phyloP scores from a whole-genome alignment of 2,329 filamentous ascomycete species.

The Alternaria incomplexa region DNA sequence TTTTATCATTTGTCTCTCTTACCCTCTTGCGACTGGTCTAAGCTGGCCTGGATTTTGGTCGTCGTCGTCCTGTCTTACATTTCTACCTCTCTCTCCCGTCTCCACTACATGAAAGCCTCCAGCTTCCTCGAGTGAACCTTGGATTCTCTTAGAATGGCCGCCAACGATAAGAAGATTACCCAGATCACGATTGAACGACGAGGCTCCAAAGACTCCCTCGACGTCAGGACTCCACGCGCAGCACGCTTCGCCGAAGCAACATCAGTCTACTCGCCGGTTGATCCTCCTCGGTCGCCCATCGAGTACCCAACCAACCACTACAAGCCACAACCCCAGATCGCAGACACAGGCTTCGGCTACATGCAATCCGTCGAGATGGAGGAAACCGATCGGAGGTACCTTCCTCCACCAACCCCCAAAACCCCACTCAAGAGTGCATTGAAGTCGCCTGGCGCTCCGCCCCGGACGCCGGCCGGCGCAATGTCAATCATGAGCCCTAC shows the following conservation, averaged over 20 bases:
- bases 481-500: conserved; percentile 85
- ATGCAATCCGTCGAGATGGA: conserved; percentile 67
- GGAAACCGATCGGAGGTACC: conserved; percentile 54
- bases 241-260: conserved; percentile 84
- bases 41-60: conserved; percentile 49
- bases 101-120: conserved; percentile 43
- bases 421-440: conserved; percentile 89
- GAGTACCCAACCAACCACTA: conserved; percentile 64
- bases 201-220: conserved; percentile 50
- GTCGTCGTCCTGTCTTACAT: conserved; percentile 39
- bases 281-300: conserved; percentile 55
- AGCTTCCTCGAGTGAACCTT: conserved; percentile 36
- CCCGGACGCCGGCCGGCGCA: conserved; percentile 57
- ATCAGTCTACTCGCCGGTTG: conserved; percentile 76
- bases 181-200: conserved; percentile 51
- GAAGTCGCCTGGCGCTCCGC: conserved; percentile 83
- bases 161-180: conserved; percentile 53
- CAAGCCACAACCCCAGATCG: conserved; percentile 72
- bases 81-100: conserved; percentile 16
- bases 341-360: conserved; percentile 92
- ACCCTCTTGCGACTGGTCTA: conserved; percentile 42
- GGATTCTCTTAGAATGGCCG: conserved; percentile 52
- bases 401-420: conserved; percentile 68
- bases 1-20: conserved; percentile 34
- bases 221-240: conserved; percentile 70